Evolutionary conservation across 2,329 filamentous ascomycete genomes (phyloP), one percentile per base, ranked within the genome.

Genomic region (Cytospora schulzeri): DNA sequence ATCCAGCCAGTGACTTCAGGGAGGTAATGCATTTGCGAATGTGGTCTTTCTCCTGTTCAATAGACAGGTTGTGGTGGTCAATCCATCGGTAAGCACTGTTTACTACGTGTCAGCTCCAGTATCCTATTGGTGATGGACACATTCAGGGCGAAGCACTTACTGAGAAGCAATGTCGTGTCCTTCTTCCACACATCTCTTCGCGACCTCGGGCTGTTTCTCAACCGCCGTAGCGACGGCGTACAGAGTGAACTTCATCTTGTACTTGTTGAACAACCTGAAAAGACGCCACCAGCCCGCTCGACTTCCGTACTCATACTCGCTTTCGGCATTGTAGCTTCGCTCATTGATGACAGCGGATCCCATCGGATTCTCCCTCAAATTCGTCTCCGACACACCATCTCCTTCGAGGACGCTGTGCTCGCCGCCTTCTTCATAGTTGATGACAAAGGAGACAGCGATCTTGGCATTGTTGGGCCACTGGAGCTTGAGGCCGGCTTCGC

Each of bases 141-240:
- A 7, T 62, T 35, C 4, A n/a, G 29, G 12, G 4, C 3, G 9
- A 22, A 15, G 5, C 8, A 57, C 63, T 35, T 26, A 71, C 70
- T 83, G 81, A 1, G 75, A 78, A 0, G 81, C 81, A 38, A 84
- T 74, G 63, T 84, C 82, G 66, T 83, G 81, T 4, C 81, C 81
- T 60, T 78, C 76, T 53, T 82, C 78, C 0, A 83, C 80, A 65
- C 77, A 80, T 5, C 78, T 73, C n/a, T 70, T 74, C 2, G 77
- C 81, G 1, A 83, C 80, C 59, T 78, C 77, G 0, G 81, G 81
- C 62, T 81, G 77, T 69, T 80, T 70, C 68, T 83, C 80, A 4
- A 83, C 73, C 1, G 81, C 81, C 51, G 79, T 75, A 2, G 77
- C 81, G 2, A 84, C 81, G 12, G 79, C 81, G 66, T 83, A 83